Evolutionary conservation across 208 protist species (phyloP).

Genomic region (Acanthamoeba triangularis): DNA sequence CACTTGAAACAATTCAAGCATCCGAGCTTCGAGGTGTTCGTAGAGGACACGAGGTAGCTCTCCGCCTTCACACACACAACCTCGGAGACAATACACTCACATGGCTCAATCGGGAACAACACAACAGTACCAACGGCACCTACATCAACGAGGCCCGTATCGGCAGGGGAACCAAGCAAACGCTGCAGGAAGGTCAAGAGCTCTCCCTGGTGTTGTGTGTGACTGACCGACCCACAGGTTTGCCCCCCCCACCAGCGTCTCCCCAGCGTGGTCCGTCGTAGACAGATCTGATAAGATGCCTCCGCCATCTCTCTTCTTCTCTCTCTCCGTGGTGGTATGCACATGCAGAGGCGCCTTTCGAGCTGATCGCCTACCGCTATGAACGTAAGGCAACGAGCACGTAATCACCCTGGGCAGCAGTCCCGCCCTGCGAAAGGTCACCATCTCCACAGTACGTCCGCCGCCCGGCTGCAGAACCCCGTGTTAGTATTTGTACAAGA

Average conservation of each 20-base stretch:
- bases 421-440: no score
- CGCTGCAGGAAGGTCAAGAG: not conserved
- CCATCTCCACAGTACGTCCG: no score
- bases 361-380: slow-evolving; percentile 39
- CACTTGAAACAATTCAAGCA: not conserved
- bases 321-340: no score
- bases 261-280: not conserved
- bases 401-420: no score
- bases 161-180: not conserved
- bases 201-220: slow-evolving; percentile 16
- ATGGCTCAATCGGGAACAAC: not conserved
- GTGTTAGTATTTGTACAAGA: no score
- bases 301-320: no score
- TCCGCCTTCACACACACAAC: not conserved
- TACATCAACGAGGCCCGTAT: slow-evolving; percentile 23
- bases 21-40: not conserved
- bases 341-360: not conserved
- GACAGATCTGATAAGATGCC: not conserved
- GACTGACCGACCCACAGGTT: not conserved
- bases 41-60: not conserved
- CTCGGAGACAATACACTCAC: not conserved
- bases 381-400: not conserved
- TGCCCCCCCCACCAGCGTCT: not conserved
- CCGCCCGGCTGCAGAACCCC: no score
- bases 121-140: slow-evolving; percentile 59